Conservation (phyloP, 2,329 filamentous ascomycete species). For the Monascus ruber region DNA sequence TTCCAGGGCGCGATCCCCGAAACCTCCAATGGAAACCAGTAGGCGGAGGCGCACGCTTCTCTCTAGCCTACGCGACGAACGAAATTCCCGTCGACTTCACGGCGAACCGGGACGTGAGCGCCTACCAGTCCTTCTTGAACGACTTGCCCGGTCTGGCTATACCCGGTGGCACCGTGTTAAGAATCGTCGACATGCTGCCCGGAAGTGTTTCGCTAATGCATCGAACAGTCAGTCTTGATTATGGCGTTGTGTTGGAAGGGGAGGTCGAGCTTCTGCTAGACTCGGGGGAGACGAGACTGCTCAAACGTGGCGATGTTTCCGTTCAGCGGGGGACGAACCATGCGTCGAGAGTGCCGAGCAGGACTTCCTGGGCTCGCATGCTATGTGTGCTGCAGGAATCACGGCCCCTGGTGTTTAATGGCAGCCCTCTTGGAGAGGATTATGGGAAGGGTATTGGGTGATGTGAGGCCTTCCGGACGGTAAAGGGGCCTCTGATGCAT, state of each 20-base stretch:
- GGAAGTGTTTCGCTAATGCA: conserved; percentile 38
- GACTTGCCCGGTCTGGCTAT: conserved; percentile 26
- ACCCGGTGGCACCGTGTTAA: conserved; percentile 31
- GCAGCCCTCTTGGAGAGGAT: too few species aligned
- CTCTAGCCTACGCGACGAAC: conserved; percentile 30
- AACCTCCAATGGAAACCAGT: conserved; percentile 13
- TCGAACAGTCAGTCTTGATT: conserved; percentile 44
- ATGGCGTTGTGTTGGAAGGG: conserved; percentile 45
- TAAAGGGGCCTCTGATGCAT: too few species aligned
- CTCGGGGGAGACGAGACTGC: conserved; percentile 36
- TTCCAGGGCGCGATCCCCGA: conserved; percentile 13
- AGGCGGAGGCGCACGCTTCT: conserved; percentile 22
- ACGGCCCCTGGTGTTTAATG: too few species aligned
- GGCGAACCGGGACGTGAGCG: conserved; percentile 21
- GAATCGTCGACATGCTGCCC: conserved; percentile 40
- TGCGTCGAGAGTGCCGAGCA: conserved; percentile 27
- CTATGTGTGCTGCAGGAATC: too few species aligned
- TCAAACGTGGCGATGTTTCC: conserved; percentile 43
- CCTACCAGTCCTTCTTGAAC: conserved; percentile 17
- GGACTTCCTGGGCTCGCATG: too few species aligned
- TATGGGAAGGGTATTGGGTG: too few species aligned
- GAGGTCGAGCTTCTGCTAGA: conserved; percentile 42
- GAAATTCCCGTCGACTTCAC: conserved; percentile 25
- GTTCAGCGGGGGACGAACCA: conserved; percentile 48
- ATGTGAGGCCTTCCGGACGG: too few species aligned